Conservation (phyloP, 148 eudicot genomes). For the Amaranthus cruentus region DNA sequence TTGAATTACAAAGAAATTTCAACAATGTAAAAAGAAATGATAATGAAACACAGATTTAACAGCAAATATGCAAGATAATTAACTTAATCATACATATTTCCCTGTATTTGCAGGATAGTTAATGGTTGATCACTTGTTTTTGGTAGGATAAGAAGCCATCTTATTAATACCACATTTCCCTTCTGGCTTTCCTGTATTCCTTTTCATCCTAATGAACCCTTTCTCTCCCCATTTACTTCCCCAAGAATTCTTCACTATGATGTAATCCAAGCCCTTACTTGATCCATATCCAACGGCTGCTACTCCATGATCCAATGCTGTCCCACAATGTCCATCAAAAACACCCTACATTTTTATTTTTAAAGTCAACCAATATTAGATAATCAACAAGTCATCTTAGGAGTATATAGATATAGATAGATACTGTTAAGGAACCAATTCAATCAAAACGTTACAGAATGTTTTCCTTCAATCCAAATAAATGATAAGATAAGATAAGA, state of each 20-base stretch:
- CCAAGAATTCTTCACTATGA: conserved; percentile 95
- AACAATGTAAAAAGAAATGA: background rate
- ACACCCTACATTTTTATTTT: conserved; percentile 55
- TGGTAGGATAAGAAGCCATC: conserved; percentile 93
- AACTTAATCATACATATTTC: background rate
- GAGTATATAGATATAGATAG: too few relatives aligned
- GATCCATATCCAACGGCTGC: conserved; percentile 91
- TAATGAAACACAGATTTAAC: background rate
- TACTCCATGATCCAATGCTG: conserved; percentile 85
- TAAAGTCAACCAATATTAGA: background rate
- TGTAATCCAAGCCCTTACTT: conserved; percentile 62
- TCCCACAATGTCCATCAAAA: conserved; percentile 92
- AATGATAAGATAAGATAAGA: too few relatives aligned
- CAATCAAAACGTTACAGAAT: too few relatives aligned
- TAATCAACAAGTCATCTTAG: background rate
- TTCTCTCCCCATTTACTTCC: conserved; percentile 97
- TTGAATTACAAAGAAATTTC: background rate
- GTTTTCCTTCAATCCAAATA: too few relatives aligned
- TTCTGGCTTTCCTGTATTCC: conserved; percentile 69
- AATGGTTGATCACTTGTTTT: conserved; percentile 27
- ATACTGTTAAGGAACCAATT: too few relatives aligned
- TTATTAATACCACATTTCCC: conserved; percentile 87
- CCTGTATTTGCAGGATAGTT: conserved; percentile 1
- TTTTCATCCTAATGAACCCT: conserved; percentile 85
- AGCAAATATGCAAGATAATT: background rate